Base-by-base conservation (phyloP, 805 yeast species). In the Cyberlindnera sargentensis region DNA sequence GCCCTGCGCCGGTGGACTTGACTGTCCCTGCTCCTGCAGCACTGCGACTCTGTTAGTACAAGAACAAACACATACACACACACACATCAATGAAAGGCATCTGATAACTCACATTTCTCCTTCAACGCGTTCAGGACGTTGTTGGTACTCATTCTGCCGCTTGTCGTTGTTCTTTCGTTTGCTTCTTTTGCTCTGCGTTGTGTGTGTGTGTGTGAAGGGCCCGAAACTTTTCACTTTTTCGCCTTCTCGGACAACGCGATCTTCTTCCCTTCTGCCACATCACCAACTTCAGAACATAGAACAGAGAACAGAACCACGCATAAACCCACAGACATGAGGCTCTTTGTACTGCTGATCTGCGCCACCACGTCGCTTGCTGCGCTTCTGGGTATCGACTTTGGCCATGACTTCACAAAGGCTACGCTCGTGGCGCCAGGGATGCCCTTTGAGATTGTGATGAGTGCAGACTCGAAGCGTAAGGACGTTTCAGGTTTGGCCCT, bases 401-500 rank as follows among this genome's bases (percentile, higher is more conserved):
- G 99, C 42, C 83, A 85, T 44, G 91, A 89, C 56, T 84, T 71
- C 68, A 77, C 89, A 25, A 93, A 93, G 61, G 88, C 95, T 2
- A 86, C 82, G 40, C 69, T 93, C 37, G 84, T 93, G 34, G 96
- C 96, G 0, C 97, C 97, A 0, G 87, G 89, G 9, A 80, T 88
- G 23, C 84, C 89, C 11, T 81, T 90, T 58, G 98, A 93, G 57
- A 75, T 93, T 34, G 82, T 93, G 10, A 68, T 93, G 48, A 87
- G 97, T 4, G 82, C 87, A 26, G 98, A 93, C 56, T 83, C 96
- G 3, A 87, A 89, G 64, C 73, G 99, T 45, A 93, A 93, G 61
- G 98, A 91, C 55, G 69, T 81, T 4, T 75, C 90, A 4, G 96
- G 95, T 1, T 53, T 93, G 9, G 81, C 85, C 1, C 70, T 90